Evolutionary conservation across 768 basidiomycete species (phyloP).

Genomic region (Agaricus sinodeliciosus): DNA sequence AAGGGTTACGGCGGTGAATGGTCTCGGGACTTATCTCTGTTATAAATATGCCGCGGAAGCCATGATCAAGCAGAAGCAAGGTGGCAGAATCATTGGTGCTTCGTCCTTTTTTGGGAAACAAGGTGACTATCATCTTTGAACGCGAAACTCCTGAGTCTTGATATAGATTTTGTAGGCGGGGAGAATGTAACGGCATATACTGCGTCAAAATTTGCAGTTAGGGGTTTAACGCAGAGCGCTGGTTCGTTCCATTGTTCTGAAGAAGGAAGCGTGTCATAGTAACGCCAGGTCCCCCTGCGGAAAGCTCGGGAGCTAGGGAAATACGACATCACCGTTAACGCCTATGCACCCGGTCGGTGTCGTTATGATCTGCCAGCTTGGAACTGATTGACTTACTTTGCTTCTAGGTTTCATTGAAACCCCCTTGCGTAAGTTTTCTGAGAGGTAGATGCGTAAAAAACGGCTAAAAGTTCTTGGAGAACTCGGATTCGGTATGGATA

Average conservation of each 20-base stretch:
- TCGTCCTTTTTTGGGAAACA: slow-evolving; percentile 23
- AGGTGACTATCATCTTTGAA: slow-evolving; percentile 8
- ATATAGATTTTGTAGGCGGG: neutral
- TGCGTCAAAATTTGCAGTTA: slow-evolving; percentile 32
- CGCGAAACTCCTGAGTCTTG: neutral
- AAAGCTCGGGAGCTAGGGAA: slow-evolving; percentile 30
- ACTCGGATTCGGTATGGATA: too few relatives aligned
- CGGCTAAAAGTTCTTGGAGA: too few relatives aligned
- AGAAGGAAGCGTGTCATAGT: too few relatives aligned
- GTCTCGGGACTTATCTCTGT: slow-evolving; percentile 51
- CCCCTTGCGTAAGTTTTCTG: too few relatives aligned
- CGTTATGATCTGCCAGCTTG: neutral
- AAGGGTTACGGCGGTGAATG: slow-evolving; percentile 39
- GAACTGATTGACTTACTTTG: too few relatives aligned
- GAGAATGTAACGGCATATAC: slow-evolving; percentile 19
- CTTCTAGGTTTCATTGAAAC: too few relatives aligned
- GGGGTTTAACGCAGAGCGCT: slow-evolving; percentile 32
- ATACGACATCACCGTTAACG: slow-evolving; percentile 35
- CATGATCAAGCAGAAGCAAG: slow-evolving; percentile 50
- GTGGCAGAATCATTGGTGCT: slow-evolving; percentile 53
- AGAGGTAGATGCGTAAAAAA: too few relatives aligned
- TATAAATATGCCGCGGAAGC: slow-evolving; percentile 57
- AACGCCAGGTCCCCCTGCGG: too few relatives aligned
- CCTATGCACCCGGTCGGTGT: slow-evolving; percentile 28
- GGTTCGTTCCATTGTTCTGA: slow-evolving; percentile 16